Evolutionary conservation across 1,139 yeast species (phyloP), one percentile per base, ranked within the genome.

Genomic region (Candida freyschussii): DNA sequence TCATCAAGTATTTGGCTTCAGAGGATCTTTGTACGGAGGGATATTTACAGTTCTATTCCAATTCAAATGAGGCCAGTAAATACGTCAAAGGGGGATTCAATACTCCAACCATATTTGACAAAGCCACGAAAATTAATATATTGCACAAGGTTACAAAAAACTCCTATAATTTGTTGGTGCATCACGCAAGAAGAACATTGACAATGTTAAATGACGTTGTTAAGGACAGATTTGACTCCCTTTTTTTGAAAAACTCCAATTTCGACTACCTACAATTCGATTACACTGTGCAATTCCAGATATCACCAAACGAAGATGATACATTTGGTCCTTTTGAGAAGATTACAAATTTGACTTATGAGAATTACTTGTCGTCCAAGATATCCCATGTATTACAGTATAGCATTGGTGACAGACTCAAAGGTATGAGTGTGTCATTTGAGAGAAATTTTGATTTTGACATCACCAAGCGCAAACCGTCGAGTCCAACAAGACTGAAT

Each of bases 221-320:
- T 5, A 75, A 71, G 38, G 97, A 91, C 58, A 74, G 95, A 52
- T 91, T 91, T 55, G 85, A 80, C 41, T 69, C 78, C n/a, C 72
- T 89, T n/a, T 84, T 91, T 49, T 64, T 91, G 44, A 75, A 72
- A 34, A 78, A 76, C 43, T 68, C 81, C 24, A 66, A 67, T 33
- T 46, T 67, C 32, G 75, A 73, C 30, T 63, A 69, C 29, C 59
- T 85, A 51, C 76, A 78, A 42, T 84, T 70, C 50, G 97, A 89
- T 60, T 55, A 77, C 42, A 63, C 69, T 7, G 64, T 83, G 37
- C 66, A 69, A 24, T 62, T 85, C 38, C 65, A 67, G 19, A 52
- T 85, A 13, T 63, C 71, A 29, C 42, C 56, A 3, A 45, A 44
- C 17, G 43, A 44, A 3, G 47, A 52, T 26, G 47, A 53, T 14